Conservation (phyloP, 129 eudicot species). For the Rutidosis leptorrhynchoides region DNA sequence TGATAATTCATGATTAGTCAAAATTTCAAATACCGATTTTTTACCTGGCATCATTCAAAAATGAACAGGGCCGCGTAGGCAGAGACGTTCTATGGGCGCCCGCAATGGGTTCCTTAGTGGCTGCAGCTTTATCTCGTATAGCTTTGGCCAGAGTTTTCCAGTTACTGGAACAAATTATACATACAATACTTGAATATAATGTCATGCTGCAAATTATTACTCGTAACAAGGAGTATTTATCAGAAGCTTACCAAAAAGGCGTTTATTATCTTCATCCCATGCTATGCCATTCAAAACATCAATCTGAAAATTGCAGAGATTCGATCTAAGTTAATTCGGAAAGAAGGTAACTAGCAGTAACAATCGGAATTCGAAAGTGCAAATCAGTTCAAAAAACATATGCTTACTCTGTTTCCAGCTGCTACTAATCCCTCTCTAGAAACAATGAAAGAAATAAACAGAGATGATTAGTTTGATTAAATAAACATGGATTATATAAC, state of each 20-base stretch:
- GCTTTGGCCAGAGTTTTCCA: slow-evolving; percentile 94
- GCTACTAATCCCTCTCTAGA: slow-evolving; percentile 55
- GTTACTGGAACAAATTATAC: slow-evolving; percentile 59
- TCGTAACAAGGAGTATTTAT: not conserved
- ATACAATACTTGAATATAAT: not conserved
- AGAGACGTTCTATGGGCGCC: slow-evolving; percentile 49
- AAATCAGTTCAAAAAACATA: slow-evolving; percentile 17
- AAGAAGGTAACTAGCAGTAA: slow-evolving; percentile 12
- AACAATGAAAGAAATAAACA: not conserved
- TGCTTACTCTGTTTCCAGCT: slow-evolving; percentile 54
- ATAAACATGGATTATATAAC: not conserved
- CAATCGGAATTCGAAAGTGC: not conserved
- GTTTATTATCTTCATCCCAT: slow-evolving; percentile 64
- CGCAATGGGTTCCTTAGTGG: slow-evolving; percentile 41
- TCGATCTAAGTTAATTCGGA: slow-evolving; percentile 2
- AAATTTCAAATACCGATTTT: not conserved
- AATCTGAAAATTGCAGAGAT: slow-evolving; percentile 42
- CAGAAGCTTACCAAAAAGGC: slow-evolving; percentile 68
- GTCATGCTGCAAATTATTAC: not conserved
- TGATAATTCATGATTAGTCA: not conserved
- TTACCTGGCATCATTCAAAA: slow-evolving; percentile 32
- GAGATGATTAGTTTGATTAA: slow-evolving; percentile 19
- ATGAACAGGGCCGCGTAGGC: slow-evolving; percentile 45
- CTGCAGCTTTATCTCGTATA: slow-evolving; percentile 79
- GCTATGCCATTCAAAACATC: slow-evolving; percentile 98